Evolutionary conservation across 371 early-diverging fungal species (phyloP), one percentile per base, ranked within the genome.

Genomic region (Apophysomyces ossiformis): DNA sequence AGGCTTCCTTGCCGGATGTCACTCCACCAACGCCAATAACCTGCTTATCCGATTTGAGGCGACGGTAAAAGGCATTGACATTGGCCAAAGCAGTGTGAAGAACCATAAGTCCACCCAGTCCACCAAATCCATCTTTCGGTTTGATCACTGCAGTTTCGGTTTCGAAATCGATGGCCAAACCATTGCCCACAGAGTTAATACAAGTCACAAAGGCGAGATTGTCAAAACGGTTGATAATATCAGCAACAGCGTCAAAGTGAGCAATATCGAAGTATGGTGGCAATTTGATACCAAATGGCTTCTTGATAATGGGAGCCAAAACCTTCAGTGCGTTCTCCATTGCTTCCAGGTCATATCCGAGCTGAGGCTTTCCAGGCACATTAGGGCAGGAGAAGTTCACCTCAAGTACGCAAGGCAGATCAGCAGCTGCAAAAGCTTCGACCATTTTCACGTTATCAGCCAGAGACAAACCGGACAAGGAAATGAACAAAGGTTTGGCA

Each of bases 51-150:
- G 61, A 57, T 15, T 66, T 72, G 37, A 79, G 65, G 58, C 83
- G 72, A 63, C 83, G 81, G 54, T 79, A 58, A 59, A 83, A 81
- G 4, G 81, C 81, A 64, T 80, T 80, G 7, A 83, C 83, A 54
- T 83, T 83, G 63, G 81, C 83, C 46, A 83, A 70, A 62, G 83
- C 81, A 16, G 81, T 80, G 44, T 77, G 70, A 41, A 80, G 71
- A 7, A 83, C 73, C 72, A 81, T 74, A 5, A 66, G 57, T 39
- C 83, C 83, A 60, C 83, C 83, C 16, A 83, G 73, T 38, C 83
- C 83, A 71, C 83, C 83, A 67, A 83, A 83, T 5, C 81, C 81
- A 70, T 81, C 83, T 66, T 80, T 81, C 54, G 83, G 83, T 65
- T 79, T 81, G 41, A 83, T 78, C 66, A 77, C 45, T 5, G 77